phyloP scores from a whole-genome alignment of 129 eudicot species.

The Artemisia argyi region DNA sequence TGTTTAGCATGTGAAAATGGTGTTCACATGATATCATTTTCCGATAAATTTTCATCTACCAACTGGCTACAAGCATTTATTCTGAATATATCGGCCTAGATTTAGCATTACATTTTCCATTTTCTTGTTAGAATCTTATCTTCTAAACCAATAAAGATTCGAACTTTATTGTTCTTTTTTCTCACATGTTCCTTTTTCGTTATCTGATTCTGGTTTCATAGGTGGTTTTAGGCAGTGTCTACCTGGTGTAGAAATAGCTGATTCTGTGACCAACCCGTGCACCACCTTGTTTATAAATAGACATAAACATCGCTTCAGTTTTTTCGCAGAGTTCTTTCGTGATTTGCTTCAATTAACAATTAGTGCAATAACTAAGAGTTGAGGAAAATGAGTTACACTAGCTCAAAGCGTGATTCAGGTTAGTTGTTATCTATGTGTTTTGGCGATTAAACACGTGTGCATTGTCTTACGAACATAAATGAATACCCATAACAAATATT shows the following conservation, averaged over 20 bases:
- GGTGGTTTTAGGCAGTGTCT: slow-evolving; percentile 41
- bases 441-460: neutral
- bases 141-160: slow-evolving; percentile 15
- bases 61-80: slow-evolving; percentile 40
- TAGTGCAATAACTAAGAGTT: neutral
- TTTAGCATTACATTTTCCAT: slow-evolving; percentile 16
- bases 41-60: slow-evolving; percentile 26
- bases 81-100: slow-evolving; percentile 28
- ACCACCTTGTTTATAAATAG: slow-evolving; percentile 46
- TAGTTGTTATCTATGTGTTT: slow-evolving; percentile 22
- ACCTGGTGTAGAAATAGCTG: slow-evolving; percentile 30
- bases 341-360: neutral
- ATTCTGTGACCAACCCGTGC: neutral
- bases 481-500: too few species aligned
- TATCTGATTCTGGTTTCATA: slow-evolving; percentile 26
- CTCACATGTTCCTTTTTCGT: slow-evolving; percentile 23
- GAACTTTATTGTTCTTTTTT: slow-evolving; percentile 30
- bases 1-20: slow-evolving; percentile 32
- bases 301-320: slow-evolving; percentile 21
- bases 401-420: slow-evolving; percentile 53
- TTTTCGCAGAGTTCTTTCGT: slow-evolving; percentile 37
- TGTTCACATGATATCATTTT: slow-evolving; percentile 34
- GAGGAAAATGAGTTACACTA: slow-evolving; percentile 52
- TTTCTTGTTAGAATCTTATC: slow-evolving; percentile 12
- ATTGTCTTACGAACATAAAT: slow-evolving; percentile 22